Evolutionary conservation across 345 rosid genomes (phyloP).

Genomic region (Isatis tinctoria): DNA sequence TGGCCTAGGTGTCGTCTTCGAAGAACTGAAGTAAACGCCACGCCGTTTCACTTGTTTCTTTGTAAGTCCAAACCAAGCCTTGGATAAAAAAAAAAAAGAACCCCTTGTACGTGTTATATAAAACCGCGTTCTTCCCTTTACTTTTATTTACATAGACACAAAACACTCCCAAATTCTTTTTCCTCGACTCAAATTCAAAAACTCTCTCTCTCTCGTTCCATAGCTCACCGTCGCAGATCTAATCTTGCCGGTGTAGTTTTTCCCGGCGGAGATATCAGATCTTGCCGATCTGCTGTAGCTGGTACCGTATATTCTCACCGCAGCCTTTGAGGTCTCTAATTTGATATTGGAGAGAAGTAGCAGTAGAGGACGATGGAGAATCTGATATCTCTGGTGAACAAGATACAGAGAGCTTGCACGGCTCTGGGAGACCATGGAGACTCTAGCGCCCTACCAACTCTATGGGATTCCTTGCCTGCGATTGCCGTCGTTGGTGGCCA

Average conservation of each 20-base stretch:
- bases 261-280: background rate
- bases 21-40: background rate
- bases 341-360: background rate
- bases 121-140: background rate
- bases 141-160: background rate
- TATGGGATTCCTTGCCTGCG: constrained; percentile 95
- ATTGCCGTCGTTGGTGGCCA: constrained; percentile 99
- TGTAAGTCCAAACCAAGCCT: background rate
- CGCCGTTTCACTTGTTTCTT: background rate
- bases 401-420: constrained; percentile 99
- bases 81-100: background rate
- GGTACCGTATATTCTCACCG: background rate
- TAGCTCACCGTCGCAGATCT: constrained; percentile 29
- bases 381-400: constrained; percentile 86
- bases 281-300: constrained; percentile 15
- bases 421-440: constrained; percentile 99
- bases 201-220: background rate
- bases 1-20: background rate
- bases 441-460: constrained; percentile 79
- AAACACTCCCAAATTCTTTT: background rate
- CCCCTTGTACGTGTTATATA: background rate
- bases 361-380: constrained; percentile 61
- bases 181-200: constrained; percentile 20
- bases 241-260: background rate
- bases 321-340: background rate